These are phyloP conservation scores for Ambrosiella xylebori DNA, from an alignment of 2,329 filamentous ascomycete species.

Conservation along the genomic window DNA sequence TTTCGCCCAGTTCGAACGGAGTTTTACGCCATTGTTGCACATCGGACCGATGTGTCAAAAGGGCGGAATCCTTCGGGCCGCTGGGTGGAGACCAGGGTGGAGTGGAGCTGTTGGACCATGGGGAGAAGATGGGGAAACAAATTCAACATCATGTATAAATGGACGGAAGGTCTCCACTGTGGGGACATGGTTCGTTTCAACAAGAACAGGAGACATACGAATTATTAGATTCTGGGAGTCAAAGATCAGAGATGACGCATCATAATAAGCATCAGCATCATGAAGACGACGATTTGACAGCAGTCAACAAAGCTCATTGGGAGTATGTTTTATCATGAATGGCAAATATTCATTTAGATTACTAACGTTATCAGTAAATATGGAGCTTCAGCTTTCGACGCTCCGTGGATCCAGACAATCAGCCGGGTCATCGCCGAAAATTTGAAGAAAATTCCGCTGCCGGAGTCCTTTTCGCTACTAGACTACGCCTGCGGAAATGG, in stretches of 20 bases:
- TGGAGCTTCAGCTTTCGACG: neutral
- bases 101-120: neutral
- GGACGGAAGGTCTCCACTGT: neutral
- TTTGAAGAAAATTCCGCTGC: neutral
- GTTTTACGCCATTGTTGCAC: neutral
- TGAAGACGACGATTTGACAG: neutral
- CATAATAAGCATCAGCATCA: neutral
- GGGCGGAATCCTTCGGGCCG: neutral
- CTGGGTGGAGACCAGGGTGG: neutral
- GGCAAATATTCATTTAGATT: neutral
- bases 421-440: neutral
- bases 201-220: too few species aligned
- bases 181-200: too few species aligned
- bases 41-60: neutral
- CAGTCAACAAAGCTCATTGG: neutral
- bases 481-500: slow-evolving; percentile 1
- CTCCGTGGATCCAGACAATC: neutral
- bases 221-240: neutral
- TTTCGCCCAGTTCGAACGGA: neutral
- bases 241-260: neutral
- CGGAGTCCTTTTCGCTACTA: neutral
- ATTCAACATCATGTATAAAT: neutral
- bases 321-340: neutral
- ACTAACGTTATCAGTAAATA: neutral
- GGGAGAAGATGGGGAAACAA: neutral